A percentile compares a stretch with the other conserved stretches of the same genome.
These are phyloP conservation scores for Ogataea minuta DNA, from an alignment of 805 yeast genomes.

Conservation along the genomic window DNA sequence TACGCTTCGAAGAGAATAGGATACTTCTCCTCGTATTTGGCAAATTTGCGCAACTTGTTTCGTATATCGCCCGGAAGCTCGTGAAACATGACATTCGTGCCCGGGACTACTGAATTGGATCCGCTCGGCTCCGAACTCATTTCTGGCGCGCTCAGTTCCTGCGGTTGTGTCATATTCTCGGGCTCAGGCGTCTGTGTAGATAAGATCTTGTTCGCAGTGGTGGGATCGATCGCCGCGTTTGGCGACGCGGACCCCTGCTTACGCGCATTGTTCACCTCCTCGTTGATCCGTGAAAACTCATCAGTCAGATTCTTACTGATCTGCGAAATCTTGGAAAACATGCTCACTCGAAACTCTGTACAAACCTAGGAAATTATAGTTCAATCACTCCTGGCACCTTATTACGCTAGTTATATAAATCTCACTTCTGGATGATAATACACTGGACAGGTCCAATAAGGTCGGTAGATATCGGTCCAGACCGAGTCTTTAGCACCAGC, in stretches of 20 bases:
- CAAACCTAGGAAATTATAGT: constrained; percentile 1
- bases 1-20: constrained; percentile 84
- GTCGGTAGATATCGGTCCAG: constrained; percentile 60
- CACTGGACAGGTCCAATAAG: constrained; percentile 68
- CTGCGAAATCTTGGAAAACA: constrained; percentile 61
- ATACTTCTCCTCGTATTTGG: constrained; percentile 86
- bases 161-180: constrained; percentile 45
- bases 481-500: constrained; percentile 41
- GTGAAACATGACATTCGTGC: constrained; percentile 33
- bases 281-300: constrained; percentile 44
- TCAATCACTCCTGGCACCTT: constrained; percentile 3
- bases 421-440: constrained; percentile 59
- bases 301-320: constrained; percentile 61
- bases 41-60: constrained; percentile 67
- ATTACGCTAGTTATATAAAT: constrained; percentile 5
- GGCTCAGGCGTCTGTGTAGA: constrained; percentile 47
- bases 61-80: constrained; percentile 56
- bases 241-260: constrained; percentile 19
- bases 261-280: constrained; percentile 28
- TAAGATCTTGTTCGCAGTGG: constrained; percentile 34
- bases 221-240: constrained; percentile 21
- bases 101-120: constrained; percentile 20
- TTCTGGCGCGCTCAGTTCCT: constrained; percentile 28
- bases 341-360: constrained; percentile 19
- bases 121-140: constrained; percentile 1